Base-by-base conservation (phyloP, 2,329 filamentous ascomycete species). In the Hymenoscyphus albidus region DNA sequence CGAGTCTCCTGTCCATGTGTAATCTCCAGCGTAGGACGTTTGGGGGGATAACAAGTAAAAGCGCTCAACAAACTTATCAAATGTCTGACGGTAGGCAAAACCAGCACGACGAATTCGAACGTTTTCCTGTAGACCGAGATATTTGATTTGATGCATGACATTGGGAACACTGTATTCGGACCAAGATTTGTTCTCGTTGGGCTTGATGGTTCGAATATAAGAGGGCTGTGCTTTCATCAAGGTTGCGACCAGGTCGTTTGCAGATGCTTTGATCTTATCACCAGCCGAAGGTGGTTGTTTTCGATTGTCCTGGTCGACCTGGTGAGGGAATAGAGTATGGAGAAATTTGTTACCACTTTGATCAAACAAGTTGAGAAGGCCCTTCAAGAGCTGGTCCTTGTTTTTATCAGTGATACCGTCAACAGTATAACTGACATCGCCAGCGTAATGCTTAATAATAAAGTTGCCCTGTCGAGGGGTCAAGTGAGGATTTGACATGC, bases 371-470 rank as follows among this genome's bases (percentile, higher is more conserved):
- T 92, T 94, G 61, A 98, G 84, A 54, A 99, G 81, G 71, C 97
- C 95, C 81, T 99, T 99, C 65, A 98, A 82, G 56, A 99, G 83
- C 78, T 96, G 92, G 75, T 99, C 95, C 82, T 98, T 99, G 82
- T 98, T 99, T 84, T 99, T 99, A 78, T 99, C 95, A 0, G 95
- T 99, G 82, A 99, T 99, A 65, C 95, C 95, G 64, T 96, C 92
- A 2, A 98, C 89, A 1, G 91, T 91, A 77, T 99, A 99, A 70
- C 88, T 88, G 70, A 99, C 95, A 78, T 99, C 95, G 78, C 95
- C 95, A 64, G 95, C 95, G 76, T 99, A 99, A 79, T 99, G 95
- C 82, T 97, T 98, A 79, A 99, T 91, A 74, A 99, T 95, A 78
- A 99, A 99, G 76, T 92, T 95, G 61, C 94, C 94, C 78, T 98